Evolutionary conservation across 2,329 filamentous ascomycete species (phyloP).

Genomic region (Xylaria sp.): DNA sequence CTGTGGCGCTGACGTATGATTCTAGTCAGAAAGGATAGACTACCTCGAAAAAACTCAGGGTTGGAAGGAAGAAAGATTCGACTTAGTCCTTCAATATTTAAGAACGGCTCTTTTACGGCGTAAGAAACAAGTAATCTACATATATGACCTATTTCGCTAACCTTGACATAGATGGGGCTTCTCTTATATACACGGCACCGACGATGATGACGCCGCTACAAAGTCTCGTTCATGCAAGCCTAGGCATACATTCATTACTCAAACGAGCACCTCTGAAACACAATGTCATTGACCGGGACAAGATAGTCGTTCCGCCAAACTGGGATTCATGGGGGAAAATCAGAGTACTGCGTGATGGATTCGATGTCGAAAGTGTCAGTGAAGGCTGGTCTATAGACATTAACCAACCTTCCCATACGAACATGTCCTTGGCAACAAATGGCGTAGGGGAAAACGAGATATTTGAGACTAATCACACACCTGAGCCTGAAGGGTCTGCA

Average conservation of each 20-base stretch:
- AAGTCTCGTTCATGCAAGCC: conserved; percentile 82
- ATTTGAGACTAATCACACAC: conserved; percentile 46
- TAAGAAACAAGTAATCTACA: conserved; percentile 55
- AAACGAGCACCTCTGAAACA: conserved; percentile 83
- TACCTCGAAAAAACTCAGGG: conserved; percentile 86
- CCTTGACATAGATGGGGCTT: conserved; percentile 73
- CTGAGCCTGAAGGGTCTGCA: conserved; percentile 66
- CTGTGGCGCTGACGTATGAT: conserved; percentile 34
- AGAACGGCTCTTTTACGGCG: conserved; percentile 88
- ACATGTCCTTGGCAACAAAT: conserved; percentile 44
- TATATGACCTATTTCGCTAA: not conserved
- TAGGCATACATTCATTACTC: conserved; percentile 85
- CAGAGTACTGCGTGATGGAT: conserved; percentile 86
- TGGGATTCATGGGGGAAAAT: conserved; percentile 99
- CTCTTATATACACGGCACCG: conserved; percentile 85
- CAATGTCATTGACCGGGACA: conserved; percentile 92
- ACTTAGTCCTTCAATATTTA: conserved; percentile 92
- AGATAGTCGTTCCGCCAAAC: conserved; percentile 92
- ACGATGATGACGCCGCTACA: conserved; percentile 81
- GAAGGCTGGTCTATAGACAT: conserved; percentile 88
- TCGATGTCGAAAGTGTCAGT: conserved; percentile 88
- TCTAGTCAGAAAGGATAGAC: conserved; percentile 86
- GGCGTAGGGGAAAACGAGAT: conserved; percentile 45
- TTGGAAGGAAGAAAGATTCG: conserved; percentile 97
- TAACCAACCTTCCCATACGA: conserved; percentile 62